phyloP scores from a whole-genome alignment of 148 eudicot species.

The Amaranthus hypochondriacus region DNA sequence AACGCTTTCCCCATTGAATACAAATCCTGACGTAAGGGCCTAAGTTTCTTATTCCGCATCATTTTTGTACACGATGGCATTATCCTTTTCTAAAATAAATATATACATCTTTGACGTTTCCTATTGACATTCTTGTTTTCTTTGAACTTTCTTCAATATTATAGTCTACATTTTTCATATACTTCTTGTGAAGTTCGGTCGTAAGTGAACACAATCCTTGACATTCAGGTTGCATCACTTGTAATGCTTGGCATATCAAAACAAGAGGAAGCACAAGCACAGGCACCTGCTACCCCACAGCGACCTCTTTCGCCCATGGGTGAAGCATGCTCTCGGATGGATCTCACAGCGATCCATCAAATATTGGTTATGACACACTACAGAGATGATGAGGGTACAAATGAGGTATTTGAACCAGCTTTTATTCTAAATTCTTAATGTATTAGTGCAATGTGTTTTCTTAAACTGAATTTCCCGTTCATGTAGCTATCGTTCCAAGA shows the following conservation, averaged over 20 bases:
- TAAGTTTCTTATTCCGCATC: background rate
- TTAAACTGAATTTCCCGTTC: background rate
- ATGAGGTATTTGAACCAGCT: constrained; percentile 56
- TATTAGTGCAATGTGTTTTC: background rate
- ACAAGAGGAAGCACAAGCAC: constrained; percentile 43
- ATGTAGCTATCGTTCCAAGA: constrained; percentile 84
- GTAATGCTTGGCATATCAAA: constrained; percentile 72
- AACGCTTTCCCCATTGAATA: constrained; percentile 44
- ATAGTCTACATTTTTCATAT: background rate
- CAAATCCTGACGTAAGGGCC: constrained; percentile 45
- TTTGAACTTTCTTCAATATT: background rate
- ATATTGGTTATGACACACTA: constrained; percentile 61
- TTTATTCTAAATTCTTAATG: background rate
- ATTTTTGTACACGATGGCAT: background rate
- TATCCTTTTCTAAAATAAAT: background rate
- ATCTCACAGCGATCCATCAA: constrained; percentile 90
- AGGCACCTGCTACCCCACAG: constrained; percentile 53
- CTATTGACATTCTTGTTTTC: no score
- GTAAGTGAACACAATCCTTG: background rate
- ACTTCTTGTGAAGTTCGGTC: no score
- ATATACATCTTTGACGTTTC: no score
- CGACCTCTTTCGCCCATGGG: constrained; percentile 81
- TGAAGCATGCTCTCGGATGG: constrained; percentile 87
- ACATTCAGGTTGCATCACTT: constrained; percentile 56
- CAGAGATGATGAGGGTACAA: constrained; percentile 85